phyloP scores from a whole-genome alignment of 1,139 yeast species.

The Scheffersomyces quercinus region DNA sequence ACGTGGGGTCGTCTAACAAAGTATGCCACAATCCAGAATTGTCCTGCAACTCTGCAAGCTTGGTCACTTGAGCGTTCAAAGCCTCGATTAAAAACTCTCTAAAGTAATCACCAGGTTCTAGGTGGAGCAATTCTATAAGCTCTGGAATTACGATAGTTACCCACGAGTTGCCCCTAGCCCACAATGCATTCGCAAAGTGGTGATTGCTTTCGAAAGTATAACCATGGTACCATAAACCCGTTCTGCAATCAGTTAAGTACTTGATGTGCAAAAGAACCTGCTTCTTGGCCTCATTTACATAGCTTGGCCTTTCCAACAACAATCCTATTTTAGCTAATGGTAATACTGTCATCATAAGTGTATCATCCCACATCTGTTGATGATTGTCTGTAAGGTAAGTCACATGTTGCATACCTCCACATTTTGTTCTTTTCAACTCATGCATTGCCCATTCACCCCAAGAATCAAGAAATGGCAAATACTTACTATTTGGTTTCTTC shows the following conservation, averaged over 20 bases:
- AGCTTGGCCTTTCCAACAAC: constrained; percentile 25
- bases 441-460: constrained; percentile 38
- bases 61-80: constrained; percentile 26
- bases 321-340: constrained; percentile 34
- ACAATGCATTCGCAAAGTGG: constrained; percentile 31
- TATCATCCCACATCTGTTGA: constrained; percentile 37
- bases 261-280: constrained; percentile 33
- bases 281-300: constrained; percentile 32
- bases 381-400: constrained; percentile 30
- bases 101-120: constrained; percentile 24
- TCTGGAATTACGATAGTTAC: constrained; percentile 38
- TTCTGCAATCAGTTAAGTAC: constrained; percentile 25
- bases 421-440: constrained; percentile 27
- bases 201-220: constrained; percentile 31
- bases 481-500: constrained; percentile 17
- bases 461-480: constrained; percentile 27
- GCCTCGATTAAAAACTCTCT: constrained; percentile 25
- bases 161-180: constrained; percentile 42
- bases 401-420: constrained; percentile 36
- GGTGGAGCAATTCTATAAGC: constrained; percentile 27
- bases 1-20: constrained; percentile 26
- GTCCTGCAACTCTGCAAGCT: constrained; percentile 25
- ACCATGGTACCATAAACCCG: constrained; percentile 36
- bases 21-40: constrained; percentile 33
- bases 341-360: constrained; percentile 37